Conservation (phyloP, 2,329 filamentous ascomycete species). For the Colletotrichum sidae region DNA sequence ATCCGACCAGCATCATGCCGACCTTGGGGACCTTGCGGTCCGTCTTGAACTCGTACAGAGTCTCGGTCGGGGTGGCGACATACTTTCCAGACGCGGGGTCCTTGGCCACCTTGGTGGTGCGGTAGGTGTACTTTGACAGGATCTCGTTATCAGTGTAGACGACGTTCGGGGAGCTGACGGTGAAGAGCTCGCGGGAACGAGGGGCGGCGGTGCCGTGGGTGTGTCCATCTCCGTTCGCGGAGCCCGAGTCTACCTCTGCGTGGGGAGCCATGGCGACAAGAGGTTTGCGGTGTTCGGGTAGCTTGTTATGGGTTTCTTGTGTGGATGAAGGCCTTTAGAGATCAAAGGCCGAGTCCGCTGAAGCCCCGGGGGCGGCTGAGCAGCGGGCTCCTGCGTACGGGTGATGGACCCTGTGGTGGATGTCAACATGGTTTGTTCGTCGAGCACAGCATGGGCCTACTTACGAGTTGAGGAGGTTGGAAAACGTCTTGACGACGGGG, state of each 20-base stretch:
- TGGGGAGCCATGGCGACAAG: slow-evolving; percentile 84
- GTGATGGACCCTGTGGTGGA: slow-evolving; percentile 80
- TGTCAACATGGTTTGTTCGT: slow-evolving; percentile 42
- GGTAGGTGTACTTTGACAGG: slow-evolving; percentile 94
- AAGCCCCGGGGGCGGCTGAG: slow-evolving; percentile 87
- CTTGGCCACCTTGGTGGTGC: slow-evolving; percentile 85
- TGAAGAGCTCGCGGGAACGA: slow-evolving; percentile 75
- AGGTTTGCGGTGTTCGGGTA: slow-evolving; percentile 27
- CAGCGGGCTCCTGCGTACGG: slow-evolving; percentile 97
- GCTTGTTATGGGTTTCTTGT: slow-evolving; percentile 43
- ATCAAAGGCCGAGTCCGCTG: slow-evolving; percentile 71
- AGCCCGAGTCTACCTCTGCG: slow-evolving; percentile 71
- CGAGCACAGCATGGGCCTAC: slow-evolving; percentile 47
- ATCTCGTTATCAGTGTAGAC: slow-evolving; percentile 89
- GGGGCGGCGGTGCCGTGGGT: slow-evolving; percentile 48
- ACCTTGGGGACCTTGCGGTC: slow-evolving; percentile 93
- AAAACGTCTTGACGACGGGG: slow-evolving; percentile 91
- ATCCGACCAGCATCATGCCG: slow-evolving; percentile 97
- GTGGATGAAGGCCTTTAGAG: slow-evolving; percentile 53
- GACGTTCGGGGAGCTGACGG: slow-evolving; percentile 92
- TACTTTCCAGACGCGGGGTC: slow-evolving; percentile 74
- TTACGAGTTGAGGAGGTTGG: slow-evolving; percentile 97
- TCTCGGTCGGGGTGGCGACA: slow-evolving; percentile 88
- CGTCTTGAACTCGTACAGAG: slow-evolving; percentile 96
- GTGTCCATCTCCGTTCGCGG: slow-evolving; percentile 71